These are phyloP conservation scores for Pelagophyceae sp. DNA, from an alignment of 352 stramenopile genomes.

Conservation along the genomic window DNA sequence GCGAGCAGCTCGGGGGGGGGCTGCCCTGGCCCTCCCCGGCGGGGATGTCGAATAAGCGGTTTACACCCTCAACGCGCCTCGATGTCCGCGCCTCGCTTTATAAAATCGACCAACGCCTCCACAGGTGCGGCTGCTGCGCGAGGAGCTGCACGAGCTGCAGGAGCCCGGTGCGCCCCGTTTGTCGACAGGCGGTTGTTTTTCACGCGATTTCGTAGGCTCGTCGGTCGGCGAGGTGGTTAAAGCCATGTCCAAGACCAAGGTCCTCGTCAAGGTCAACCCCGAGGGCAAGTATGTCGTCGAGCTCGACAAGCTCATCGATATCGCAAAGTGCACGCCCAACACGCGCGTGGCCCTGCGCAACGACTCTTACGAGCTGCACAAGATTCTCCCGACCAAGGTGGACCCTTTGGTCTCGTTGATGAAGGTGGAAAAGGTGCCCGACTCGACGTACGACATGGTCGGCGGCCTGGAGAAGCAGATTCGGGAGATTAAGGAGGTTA, in stretches of 20 bases:
- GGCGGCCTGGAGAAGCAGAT: conserved; percentile 98
- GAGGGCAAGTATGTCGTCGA: conserved; percentile 99
- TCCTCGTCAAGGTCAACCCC: conserved; percentile 94
- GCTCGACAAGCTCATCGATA: conserved; percentile 84
- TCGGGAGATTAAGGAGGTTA: conserved; percentile 99
- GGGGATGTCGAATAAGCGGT: too few species aligned
- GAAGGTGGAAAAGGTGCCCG: conserved; percentile 96
- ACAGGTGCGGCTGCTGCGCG: conserved; percentile 30
- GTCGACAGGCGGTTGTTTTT: too few species aligned
- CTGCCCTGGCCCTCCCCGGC: too few species aligned
- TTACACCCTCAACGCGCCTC: too few species aligned
- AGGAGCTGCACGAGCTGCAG: conserved; percentile 96
- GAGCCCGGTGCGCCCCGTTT: too few species aligned
- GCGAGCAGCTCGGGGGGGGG: too few species aligned
- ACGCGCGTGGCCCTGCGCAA: conserved; percentile 95
- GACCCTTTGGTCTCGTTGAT: conserved; percentile 69
- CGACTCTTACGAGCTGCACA: conserved; percentile 98
- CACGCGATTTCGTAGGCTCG: too few species aligned
- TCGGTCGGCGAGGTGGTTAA: conserved; percentile 99
- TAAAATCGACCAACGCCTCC: too few species aligned
- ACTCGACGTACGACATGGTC: conserved; percentile 99
- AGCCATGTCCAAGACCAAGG: conserved; percentile 98
- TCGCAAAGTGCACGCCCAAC: conserved; percentile 91
- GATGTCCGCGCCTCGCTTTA: too few species aligned
- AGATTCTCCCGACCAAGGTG: conserved; percentile 97